These are phyloP conservation scores for Aspergillus sp. DNA, from an alignment of 2,329 filamentous ascomycete genomes.

Conservation along the genomic window DNA sequence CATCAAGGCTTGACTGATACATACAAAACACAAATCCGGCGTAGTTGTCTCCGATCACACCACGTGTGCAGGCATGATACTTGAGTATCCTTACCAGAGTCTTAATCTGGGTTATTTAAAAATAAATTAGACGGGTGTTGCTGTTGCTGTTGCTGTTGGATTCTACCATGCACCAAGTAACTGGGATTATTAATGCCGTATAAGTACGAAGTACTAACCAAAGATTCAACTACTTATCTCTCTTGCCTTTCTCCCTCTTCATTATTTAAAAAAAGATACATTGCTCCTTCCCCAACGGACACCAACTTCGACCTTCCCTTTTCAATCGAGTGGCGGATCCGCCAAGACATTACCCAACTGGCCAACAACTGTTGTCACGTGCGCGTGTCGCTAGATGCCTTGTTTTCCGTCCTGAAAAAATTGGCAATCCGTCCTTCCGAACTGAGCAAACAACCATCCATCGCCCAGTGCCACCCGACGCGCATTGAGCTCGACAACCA, in stretches of 20 bases:
- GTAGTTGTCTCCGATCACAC: constrained; percentile 12
- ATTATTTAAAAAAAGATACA: no score
- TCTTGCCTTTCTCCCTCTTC: no score
- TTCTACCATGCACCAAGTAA: no score
- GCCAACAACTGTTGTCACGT: neutral
- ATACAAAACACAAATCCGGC: constrained; percentile 10
- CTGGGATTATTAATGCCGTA: neutral
- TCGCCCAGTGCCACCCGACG: constrained; percentile 15
- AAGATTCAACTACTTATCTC: no score
- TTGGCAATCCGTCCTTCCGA: constrained; percentile 26
- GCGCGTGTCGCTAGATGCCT: constrained; percentile 24
- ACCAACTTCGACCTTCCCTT: constrained; percentile 4
- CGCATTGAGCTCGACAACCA: constrained; percentile 9
- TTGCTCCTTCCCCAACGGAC: neutral
- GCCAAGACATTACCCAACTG: constrained; percentile 18
- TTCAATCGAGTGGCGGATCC: constrained; percentile 16
- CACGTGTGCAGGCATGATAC: constrained; percentile 15
- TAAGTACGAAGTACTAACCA: neutral
- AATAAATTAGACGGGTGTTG: no score
- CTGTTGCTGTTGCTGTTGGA: no score
- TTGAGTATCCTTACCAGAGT: neutral
- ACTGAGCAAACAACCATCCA: constrained; percentile 18
- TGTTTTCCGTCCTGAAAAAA: constrained; percentile 32
- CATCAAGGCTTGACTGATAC: constrained; percentile 2
- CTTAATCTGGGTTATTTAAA: neutral